Evolutionary conservation across 176 grass and related monocot species (phyloP).

Genomic region (Saccharum spontaneum): DNA sequence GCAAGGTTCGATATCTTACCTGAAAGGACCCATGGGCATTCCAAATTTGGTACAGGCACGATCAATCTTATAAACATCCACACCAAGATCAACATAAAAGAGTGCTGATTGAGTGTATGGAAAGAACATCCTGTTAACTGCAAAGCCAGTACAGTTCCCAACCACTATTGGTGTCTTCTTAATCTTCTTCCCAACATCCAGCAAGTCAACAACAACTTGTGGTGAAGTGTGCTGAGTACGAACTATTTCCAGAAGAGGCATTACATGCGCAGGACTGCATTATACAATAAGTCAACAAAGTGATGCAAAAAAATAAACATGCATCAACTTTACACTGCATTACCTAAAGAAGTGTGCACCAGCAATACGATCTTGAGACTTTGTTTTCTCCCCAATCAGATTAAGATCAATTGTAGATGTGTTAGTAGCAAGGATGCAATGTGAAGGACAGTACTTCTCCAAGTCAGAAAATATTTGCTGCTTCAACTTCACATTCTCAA

Average conservation of each 20-base stretch:
- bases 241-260: conserved; percentile 96
- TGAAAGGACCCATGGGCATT: conserved; percentile 99
- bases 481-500: conserved; percentile 88
- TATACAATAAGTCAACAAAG: conserved; percentile 32
- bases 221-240: conserved; percentile 68
- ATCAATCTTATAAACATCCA: conserved; percentile 93
- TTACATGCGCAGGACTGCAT: conserved; percentile 80
- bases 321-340: conserved; percentile 20
- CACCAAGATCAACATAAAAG: conserved; percentile 73
- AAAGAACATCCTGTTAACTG: conserved; percentile 98
- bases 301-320: neutral
- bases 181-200: conserved; percentile 88
- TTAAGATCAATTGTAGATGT: conserved; percentile 96
- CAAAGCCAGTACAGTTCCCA: conserved; percentile 84
- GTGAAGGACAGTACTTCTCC: conserved; percentile 73
- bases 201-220: conserved; percentile 80
- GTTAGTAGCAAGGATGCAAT: conserved; percentile 92
- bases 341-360: conserved; percentile 99
- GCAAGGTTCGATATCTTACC: conserved; percentile 45
- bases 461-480: conserved; percentile 90
- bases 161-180: conserved; percentile 92
- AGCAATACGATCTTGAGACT: conserved; percentile 71
- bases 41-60: conserved; percentile 87
- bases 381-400: conserved; percentile 86
- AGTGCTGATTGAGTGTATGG: conserved; percentile 86